Evolutionary conservation across 371 early-diverging fungal species (phyloP), one percentile per base, ranked within the genome.

Genomic region (Mucor circinelloides): DNA sequence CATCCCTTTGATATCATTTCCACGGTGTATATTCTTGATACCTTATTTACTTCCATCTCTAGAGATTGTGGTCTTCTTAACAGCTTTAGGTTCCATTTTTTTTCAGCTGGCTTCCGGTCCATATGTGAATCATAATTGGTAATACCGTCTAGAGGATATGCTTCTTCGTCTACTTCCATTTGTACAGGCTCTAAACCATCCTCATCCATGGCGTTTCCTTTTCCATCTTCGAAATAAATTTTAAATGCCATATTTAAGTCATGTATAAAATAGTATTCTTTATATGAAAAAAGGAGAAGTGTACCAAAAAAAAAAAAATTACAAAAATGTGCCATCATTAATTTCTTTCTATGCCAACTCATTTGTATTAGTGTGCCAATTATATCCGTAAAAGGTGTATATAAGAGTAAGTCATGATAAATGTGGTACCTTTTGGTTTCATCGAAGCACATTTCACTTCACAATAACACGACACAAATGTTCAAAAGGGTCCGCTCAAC

Each of bases 71-170:
- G 40, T n/a, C n/a, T n/a, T n/a, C n/a, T n/a, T n/a, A n/a, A n/a
- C n/a, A n/a, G 10, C 38, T 67, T 66, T 36, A 7, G 36, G 7
- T 36, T 36, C 7, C 10, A 36, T 36, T 36, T 36, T 36, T 36
- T 55, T 60, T 67, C 54, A 60, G 56, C n/a, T 60, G 61, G 57
- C 34, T 67, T 61, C 32, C 23, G 27, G 44, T 60, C 61, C 61
- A 67, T 42, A 56, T 67, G 61, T 28, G 46, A n/a, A 67, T 67
- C 67, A 67, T 19, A 66, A 54, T 52, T 52, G 52, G 66, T 52
- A 28, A 66, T 60, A 9, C 59, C 52, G 19, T 66, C 60, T 42
- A 63, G 30, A 55, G n/a, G n/a, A n/a, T n/a, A n/a, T n/a, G n/a
- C n/a, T n/a, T n/a, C n/a, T n/a, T n/a, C n/a, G n/a, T n/a, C 58